A percentile compares a stretch with the other conserved stretches of the same genome.
Conservation (phyloP, 163 green algal species). For the Chloromonas sp. region DNA sequence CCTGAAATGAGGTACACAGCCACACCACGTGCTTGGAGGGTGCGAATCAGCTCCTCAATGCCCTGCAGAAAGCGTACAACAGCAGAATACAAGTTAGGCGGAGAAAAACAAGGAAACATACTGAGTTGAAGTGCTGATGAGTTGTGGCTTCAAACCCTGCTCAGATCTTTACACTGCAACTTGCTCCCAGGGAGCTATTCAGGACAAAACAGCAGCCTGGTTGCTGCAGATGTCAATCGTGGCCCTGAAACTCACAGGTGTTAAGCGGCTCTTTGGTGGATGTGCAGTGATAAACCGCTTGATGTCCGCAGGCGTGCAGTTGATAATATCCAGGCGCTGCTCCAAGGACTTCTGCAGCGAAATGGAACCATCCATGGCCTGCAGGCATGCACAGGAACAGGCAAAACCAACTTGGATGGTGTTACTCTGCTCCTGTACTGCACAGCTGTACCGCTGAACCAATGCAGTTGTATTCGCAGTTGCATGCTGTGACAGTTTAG, state of each 20-base stretch:
- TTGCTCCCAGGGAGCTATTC: background rate
- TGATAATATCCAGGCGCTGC: slow-evolving; percentile 49
- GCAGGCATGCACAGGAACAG: background rate
- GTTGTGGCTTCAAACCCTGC: background rate
- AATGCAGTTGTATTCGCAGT: no score
- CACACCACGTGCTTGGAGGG: slow-evolving; percentile 54
- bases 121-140: no score
- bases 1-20: slow-evolving; percentile 71
- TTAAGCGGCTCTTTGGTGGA: slow-evolving; percentile 24
- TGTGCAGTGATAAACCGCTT: slow-evolving; percentile 52
- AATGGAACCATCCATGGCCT: slow-evolving; percentile 35
- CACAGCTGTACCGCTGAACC: no score
- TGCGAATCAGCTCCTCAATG: slow-evolving; percentile 45
- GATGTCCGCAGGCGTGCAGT: slow-evolving; percentile 62
- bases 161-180: background rate
- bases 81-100: background rate
- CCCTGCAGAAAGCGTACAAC: background rate
- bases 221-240: background rate
- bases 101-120: no score
- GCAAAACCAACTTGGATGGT: background rate
- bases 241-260: background rate
- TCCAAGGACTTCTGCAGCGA: slow-evolving; percentile 55
- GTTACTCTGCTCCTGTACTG: no score
- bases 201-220: background rate
- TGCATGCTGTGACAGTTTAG: no score